Percentiles rank a stretch among this genome's conserved stretches.
phyloP scores from a whole-genome alignment of 2,329 filamentous ascomycete genomes.

The Trichophyton equinum region DNA sequence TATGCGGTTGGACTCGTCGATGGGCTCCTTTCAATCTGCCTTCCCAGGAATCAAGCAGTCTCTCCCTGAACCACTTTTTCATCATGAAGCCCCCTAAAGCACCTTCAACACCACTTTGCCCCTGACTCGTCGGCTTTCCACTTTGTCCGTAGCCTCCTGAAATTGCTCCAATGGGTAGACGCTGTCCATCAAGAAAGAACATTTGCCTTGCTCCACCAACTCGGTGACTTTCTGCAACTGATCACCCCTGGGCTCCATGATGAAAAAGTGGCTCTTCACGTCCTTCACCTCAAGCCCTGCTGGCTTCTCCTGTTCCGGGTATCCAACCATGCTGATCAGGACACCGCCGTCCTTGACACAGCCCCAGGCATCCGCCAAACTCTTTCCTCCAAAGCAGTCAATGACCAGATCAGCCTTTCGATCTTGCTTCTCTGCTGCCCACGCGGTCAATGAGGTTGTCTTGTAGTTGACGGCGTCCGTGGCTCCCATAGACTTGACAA shows the following conservation, averaged over 20 bases:
- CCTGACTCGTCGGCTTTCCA: constrained; percentile 29
- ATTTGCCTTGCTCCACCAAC: constrained; percentile 29
- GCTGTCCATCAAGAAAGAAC: constrained; percentile 29
- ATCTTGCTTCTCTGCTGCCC: constrained; percentile 19
- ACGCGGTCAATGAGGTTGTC: constrained; percentile 15
- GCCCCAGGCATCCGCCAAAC: constrained; percentile 34
- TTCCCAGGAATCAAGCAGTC: background rate
- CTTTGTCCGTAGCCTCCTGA: constrained; percentile 28
- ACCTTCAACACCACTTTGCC: constrained; percentile 32
- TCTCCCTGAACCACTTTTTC: background rate
- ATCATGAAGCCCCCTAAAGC: background rate
- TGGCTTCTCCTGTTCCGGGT: constrained; percentile 23
- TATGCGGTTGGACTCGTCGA: background rate
- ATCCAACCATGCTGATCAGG: constrained; percentile 31
- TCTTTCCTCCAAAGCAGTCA: constrained; percentile 33
- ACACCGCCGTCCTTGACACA: constrained; percentile 26
- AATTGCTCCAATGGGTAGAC: constrained; percentile 32
- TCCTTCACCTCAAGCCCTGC: constrained; percentile 15
- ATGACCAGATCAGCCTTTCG: constrained; percentile 34
- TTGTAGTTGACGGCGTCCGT: constrained; percentile 32
- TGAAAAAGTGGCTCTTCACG: constrained; percentile 30
- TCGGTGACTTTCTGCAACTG: constrained; percentile 29
- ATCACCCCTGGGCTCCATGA: constrained; percentile 27
- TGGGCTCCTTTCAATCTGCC: background rate
- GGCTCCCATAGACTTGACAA: constrained; percentile 32